Evolutionary conservation across 805 yeast genomes (phyloP).

Genomic region (Wickerhamomyces alni): DNA sequence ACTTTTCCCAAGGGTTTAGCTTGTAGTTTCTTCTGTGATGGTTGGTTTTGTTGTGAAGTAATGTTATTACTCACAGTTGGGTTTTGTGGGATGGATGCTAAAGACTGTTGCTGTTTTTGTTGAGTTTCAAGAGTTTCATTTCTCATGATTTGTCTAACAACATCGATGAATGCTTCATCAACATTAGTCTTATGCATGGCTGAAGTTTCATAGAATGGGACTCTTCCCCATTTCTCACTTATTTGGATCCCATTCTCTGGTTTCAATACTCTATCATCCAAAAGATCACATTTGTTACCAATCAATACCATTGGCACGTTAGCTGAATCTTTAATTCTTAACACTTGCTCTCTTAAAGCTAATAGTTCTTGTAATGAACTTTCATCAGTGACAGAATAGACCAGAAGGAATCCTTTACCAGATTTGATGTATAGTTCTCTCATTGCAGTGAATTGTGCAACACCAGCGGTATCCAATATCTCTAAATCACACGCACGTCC

Average conservation of each 20-base stretch:
- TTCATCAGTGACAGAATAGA: slow-evolving; percentile 76
- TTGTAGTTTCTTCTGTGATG: neutral
- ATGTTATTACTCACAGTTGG: neutral
- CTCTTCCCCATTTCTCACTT: slow-evolving; percentile 78
- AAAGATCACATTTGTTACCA: slow-evolving; percentile 87
- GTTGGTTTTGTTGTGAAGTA: neutral
- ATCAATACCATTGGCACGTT: slow-evolving; percentile 85
- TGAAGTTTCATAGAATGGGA: slow-evolving; percentile 88
- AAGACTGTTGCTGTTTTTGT: slow-evolving; percentile 1
- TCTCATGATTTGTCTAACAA: slow-evolving; percentile 83
- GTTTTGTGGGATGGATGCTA: neutral
- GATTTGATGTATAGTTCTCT: slow-evolving; percentile 81
- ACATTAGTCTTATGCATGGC: slow-evolving; percentile 90
- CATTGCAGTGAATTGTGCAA: slow-evolving; percentile 95
- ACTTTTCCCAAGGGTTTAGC: slow-evolving; percentile 17
- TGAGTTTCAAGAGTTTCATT: slow-evolving; percentile 38
- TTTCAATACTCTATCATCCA: slow-evolving; percentile 64
- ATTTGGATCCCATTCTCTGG: slow-evolving; percentile 81
- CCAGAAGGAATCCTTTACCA: slow-evolving; percentile 86
- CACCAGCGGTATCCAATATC: slow-evolving; percentile 88
- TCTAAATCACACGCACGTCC: slow-evolving; percentile 84
- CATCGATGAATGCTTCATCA: slow-evolving; percentile 84
- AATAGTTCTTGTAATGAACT: slow-evolving; percentile 72
- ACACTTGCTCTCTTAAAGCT: slow-evolving; percentile 77
- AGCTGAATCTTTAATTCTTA: slow-evolving; percentile 70